Base-by-base conservation (phyloP, 1,284 basidiomycete species). In the Termitomyces sp. region DNA sequence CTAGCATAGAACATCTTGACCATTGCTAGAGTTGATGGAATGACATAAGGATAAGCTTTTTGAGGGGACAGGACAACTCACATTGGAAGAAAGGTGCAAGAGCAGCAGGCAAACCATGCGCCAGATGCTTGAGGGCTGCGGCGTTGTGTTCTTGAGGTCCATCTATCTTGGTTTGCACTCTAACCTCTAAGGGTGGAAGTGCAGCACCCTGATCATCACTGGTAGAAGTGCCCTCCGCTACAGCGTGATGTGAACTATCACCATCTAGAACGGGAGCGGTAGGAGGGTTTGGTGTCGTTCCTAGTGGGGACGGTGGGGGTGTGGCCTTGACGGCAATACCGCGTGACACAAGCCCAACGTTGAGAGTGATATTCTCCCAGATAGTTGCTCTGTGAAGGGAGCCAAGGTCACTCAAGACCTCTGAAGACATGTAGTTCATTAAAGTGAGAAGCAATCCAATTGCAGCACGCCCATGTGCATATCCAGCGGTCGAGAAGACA, bases 31-130 rank as follows among this genome's bases (percentile, higher is more conserved):
- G 21, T 41, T 21, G 15, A 44, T 17, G 21, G 8, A 21, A 34
- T 21, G n/a, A 12, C 28, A 36, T 55, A 2, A 52, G 24, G 2
- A 53, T 6, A 28, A 24, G n/a, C 13, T n/a, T 46, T 3, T 26
- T 2, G 21, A 34, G 5, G 28, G 6, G n/a, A 24, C 6, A 28
- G 48, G 55, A 30, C 21, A 19, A 68, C 75, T 57, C 69, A 94
- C 94, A 86, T 80, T 92, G 90, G 74, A 97, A 94, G 68, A 98
- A 90, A 4, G 92, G 88, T 1, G 86, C 84, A 55, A 96, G 72
- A 3, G 87, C 80, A 28, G 80, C 84, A 0, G 94, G 92, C 52
- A 96, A 79, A 43, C 90, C 86, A 56, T 87, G 84, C 0, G 88
- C 84, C 33, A 98, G 72, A 64, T 94, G 91, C 67, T 88, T 90